A percentile compares a stretch with the other conserved stretches of the same genome.
phyloP scores from a whole-genome alignment of 805 yeast species.

The Metschnikowia kofuensis region DNA sequence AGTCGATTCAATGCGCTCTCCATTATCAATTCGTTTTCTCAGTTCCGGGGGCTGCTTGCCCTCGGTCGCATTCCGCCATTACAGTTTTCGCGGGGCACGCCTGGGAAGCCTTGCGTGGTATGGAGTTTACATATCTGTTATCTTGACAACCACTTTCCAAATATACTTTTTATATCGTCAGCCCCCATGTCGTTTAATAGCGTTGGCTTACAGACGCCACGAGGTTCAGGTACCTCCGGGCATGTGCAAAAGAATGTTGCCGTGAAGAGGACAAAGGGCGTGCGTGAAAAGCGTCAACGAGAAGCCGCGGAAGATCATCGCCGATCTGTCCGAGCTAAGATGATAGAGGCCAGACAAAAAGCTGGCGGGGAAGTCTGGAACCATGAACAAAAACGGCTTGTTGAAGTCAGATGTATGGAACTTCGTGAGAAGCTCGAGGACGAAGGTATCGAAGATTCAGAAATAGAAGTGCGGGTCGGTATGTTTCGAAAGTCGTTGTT shows the following conservation, averaged over 20 bases:
- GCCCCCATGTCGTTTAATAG: conserved; percentile 58
- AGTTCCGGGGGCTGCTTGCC: neutral
- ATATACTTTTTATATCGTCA: too few species aligned
- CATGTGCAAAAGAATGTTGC: conserved; percentile 48
- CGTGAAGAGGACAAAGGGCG: conserved; percentile 20
- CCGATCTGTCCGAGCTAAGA: conserved; percentile 13
- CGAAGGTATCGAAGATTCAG: conserved; percentile 34
- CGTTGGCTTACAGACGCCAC: conserved; percentile 52
- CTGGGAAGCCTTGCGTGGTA: neutral
- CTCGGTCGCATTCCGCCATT: neutral
- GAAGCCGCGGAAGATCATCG: conserved; percentile 16
- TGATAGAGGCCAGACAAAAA: conserved; percentile 9
- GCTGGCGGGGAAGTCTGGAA: conserved; percentile 24
- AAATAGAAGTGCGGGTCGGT: conserved; percentile 22
- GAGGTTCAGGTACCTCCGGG: conserved; percentile 67
- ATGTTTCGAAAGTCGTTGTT: conserved; percentile 21
- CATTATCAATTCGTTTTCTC: neutral
- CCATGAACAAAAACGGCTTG: conserved; percentile 35
- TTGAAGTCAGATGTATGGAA: conserved; percentile 50
- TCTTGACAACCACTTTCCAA: too few species aligned
- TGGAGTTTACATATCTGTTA: too few species aligned
- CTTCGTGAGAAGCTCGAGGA: conserved; percentile 53
- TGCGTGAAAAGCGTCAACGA: conserved; percentile 28
- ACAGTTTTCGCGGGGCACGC: neutral
- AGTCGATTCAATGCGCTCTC: too few species aligned